Evolutionary conservation across 345 rosid species (phyloP), one percentile per base, ranked within the genome.

Genomic region (Heritiera littoralis): DNA sequence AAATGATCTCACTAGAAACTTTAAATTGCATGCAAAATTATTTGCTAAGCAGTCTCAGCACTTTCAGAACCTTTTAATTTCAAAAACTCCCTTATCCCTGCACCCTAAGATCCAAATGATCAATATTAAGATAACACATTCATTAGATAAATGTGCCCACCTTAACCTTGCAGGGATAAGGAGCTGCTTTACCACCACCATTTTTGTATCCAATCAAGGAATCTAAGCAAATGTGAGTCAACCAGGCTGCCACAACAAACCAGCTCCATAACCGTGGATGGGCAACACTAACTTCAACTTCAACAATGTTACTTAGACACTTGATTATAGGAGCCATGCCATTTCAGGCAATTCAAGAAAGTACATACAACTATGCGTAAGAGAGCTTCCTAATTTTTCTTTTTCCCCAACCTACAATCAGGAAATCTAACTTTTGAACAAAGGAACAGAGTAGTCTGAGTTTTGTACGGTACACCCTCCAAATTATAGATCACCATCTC

Each of bases 151-250:
- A 91, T 91, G 93, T 93, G 96, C 97, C 97, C 97, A 93, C 98
- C 98, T 95, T 93, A 91, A 90, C 90, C 85, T 87, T 86, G 93
- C 98, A 93, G 99, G 98, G 98, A 95, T 93, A 92, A 92, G 94
- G 91, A 90, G 85, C 88, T 82, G 83, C 88, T 65, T 79, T 87
- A 80, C 80, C 88, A 82, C 75, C 86, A 82, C 74, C 87, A 82
- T 67, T 79, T 81, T 81, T 76, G 80, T 59, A 75, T 81, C 80
- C 92, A 84, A 84, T 77, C 84, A 79, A 74, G 67, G 73, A 79
- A 85, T 75, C 83, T 72, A 81, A 78, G 83, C 72, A 68, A 68
- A 40, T 60, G 81, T 75, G 92, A 93, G 97, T 95, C 96, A 87
- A 88, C 90, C 98, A 84, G 98, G 91, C 94, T 92, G 97, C 97